Evolutionary conservation across 2,329 filamentous ascomycete species (phyloP).

Genomic region (Corinectria fuckeliana): DNA sequence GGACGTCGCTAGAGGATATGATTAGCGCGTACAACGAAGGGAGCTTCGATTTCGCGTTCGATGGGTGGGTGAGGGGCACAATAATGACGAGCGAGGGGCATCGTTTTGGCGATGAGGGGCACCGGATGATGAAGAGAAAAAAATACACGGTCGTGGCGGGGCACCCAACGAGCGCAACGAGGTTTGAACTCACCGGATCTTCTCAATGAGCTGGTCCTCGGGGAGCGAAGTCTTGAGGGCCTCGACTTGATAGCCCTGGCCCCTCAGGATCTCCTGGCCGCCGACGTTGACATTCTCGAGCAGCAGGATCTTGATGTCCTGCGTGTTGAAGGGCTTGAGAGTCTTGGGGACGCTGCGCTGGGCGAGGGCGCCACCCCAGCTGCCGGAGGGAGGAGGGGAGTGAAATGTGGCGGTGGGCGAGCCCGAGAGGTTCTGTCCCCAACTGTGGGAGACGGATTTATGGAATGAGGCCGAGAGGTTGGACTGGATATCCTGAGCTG

Average conservation of each 20-base stretch:
- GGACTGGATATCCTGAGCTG: conserved; percentile 54
- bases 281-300: conserved; percentile 96
- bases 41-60: neutral
- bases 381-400: conserved; percentile 72
- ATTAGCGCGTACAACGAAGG: conserved; percentile 27
- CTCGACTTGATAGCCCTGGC: conserved; percentile 96
- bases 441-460: conserved; percentile 60
- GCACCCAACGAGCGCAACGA: conserved; percentile 3
- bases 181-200: conserved; percentile 85
- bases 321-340: conserved; percentile 92
- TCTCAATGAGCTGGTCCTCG: conserved; percentile 94
- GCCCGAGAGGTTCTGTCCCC: conserved; percentile 68
- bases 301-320: conserved; percentile 95
- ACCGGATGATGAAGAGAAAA: conserved; percentile 11
- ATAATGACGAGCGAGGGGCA: neutral
- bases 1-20: conserved; percentile 72
- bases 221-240: conserved; percentile 85
- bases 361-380: conserved; percentile 57
- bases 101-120: conserved; percentile 22
- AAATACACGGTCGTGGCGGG: conserved; percentile 23
- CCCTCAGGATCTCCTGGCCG: conserved; percentile 79
- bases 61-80: conserved; percentile 19
- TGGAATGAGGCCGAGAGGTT: conserved; percentile 44
- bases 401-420: conserved; percentile 79
- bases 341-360: conserved; percentile 65